Evolutionary conservation across 805 yeast species (phyloP).

Genomic region (Saccharomycopsis fibuligera): DNA sequence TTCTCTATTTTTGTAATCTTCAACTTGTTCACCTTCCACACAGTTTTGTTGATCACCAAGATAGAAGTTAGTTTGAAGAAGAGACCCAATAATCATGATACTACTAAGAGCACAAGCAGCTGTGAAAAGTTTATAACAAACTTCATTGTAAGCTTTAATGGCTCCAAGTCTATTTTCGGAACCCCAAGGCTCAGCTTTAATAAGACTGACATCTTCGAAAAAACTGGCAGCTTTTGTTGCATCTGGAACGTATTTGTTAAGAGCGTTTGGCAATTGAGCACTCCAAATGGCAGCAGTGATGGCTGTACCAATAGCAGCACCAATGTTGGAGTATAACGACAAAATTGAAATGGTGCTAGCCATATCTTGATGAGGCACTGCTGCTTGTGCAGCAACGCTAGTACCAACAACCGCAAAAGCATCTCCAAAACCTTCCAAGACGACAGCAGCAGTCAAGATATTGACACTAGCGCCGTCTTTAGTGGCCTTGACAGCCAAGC

Average conservation of each 20-base stretch:
- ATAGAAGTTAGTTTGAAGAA: constrained; percentile 32
- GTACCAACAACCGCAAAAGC: constrained; percentile 34
- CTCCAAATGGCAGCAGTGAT: constrained; percentile 35
- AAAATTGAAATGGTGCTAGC: constrained; percentile 35
- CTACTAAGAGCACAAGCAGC: constrained; percentile 28
- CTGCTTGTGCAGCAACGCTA: constrained; percentile 34
- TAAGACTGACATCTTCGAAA: constrained; percentile 25
- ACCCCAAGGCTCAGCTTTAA: constrained; percentile 27
- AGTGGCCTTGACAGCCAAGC: constrained; percentile 23
- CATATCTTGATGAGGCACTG: constrained; percentile 37
- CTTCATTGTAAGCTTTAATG: constrained; percentile 30
- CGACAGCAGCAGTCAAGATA: constrained; percentile 30
- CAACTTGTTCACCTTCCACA: constrained; percentile 4
- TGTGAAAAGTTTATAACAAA: constrained; percentile 27
- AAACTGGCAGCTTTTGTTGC: constrained; percentile 24
- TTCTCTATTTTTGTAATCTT: constrained; percentile 19
- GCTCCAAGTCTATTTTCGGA: constrained; percentile 30
- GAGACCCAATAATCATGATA: constrained; percentile 28
- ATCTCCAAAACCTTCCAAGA: constrained; percentile 36
- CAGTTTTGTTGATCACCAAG: constrained; percentile 32
- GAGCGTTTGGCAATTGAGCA: constrained; percentile 29
- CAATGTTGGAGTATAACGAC: constrained; percentile 31
- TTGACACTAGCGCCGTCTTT: constrained; percentile 24
- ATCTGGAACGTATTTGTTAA: constrained; percentile 29
- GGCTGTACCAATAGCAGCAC: constrained; percentile 36